Evolutionary conservation across 2,329 filamentous ascomycete genomes (phyloP), one percentile per base, ranked within the genome.

Genomic region (Sporothrix luriei): DNA sequence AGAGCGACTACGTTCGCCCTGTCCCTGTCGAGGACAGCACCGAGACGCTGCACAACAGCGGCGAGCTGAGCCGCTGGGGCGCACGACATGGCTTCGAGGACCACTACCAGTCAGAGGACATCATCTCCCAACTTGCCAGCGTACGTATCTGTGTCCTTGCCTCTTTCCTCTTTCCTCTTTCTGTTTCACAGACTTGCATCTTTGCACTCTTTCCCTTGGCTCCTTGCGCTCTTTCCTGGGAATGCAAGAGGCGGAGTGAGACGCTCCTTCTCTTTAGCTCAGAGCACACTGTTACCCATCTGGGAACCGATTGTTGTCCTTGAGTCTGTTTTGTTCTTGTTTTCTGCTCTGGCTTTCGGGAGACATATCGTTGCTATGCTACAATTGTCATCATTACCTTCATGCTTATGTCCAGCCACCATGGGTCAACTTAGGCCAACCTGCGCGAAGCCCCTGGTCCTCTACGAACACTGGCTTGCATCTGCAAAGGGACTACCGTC

Each of bases 41-140:
- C 61, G 71, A 73, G 38, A 69, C 66, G 43, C 68, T 69, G 21
- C 46, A 57, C 40, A 48, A 21, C 16, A 72, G 65, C 57, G 65
- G 61, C 46, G 82, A 83, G 54, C 76, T 78, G 65, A 74, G 71
- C 71, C 64, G 71, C 77, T 86, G 84, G 83, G 85, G 86, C 9
- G 85, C 85, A 78, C 87, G 94, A 64, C 94, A 97, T 81, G 94
- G 94, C 62, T 97, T 95, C 82, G 93, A 97, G 77, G 91, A 94
- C 74, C 93, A 97, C 79, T 93, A 97, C 78, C 91, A 93, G 77
- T 96, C 91, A 5, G 91, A 93, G 74, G 93, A 97, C 77, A 94
- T 96, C 76, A 91, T 96, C 75, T 91, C 91, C 70, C 87, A 93
- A 74, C 84, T 97, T 73, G 92, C 91, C 67, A 93, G 90, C 77